Conservation (phyloP, 208 protist species). For the Acanthamoeba polyphaga region DNA sequence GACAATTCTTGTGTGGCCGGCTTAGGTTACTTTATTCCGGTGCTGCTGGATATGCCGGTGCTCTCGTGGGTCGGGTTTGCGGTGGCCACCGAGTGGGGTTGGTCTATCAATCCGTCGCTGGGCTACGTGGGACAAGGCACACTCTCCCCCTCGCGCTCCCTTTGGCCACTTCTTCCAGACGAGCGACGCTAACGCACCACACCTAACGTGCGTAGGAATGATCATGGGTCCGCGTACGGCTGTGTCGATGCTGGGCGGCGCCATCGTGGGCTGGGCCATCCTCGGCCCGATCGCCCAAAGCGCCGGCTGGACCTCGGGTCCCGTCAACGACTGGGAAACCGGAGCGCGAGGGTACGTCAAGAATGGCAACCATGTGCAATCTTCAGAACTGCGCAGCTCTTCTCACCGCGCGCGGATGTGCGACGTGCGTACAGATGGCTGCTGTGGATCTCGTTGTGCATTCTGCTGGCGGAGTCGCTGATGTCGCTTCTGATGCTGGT, state of each 20-base stretch:
- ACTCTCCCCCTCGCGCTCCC: not conserved
- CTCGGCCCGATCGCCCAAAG: slow-evolving; percentile 78
- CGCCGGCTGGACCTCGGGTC: slow-evolving; percentile 65
- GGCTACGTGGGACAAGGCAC: slow-evolving; percentile 83
- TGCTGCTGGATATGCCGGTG: slow-evolving; percentile 74
- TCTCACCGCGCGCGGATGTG: not conserved
- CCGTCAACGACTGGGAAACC: not conserved
- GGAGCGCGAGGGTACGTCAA: slow-evolving; percentile 58
- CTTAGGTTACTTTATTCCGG: slow-evolving; percentile 79
- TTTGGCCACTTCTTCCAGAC: not conserved
- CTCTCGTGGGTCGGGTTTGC: slow-evolving; percentile 76
- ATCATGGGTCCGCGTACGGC: slow-evolving; percentile 85
- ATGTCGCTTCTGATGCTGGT: slow-evolving; percentile 74
- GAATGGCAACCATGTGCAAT: not conserved
- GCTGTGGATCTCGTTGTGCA: slow-evolving; percentile 83
- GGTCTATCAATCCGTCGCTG: slow-evolving; percentile 82
- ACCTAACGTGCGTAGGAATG: slow-evolving; percentile 68
- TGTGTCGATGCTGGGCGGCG: slow-evolving; percentile 78
- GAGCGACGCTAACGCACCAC: no score
- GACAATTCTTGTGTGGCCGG: not conserved
- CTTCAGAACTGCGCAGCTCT: not conserved
- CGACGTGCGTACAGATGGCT: slow-evolving; percentile 67
- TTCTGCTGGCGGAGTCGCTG: slow-evolving; percentile 83
- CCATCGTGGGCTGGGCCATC: slow-evolving; percentile 82
- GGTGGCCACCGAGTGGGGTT: slow-evolving; percentile 71